Evolutionary conservation across 495 filamentous ascomycete species (phyloP), one percentile per base, ranked within the genome.

Genomic region (Chaetomium tenue): DNA sequence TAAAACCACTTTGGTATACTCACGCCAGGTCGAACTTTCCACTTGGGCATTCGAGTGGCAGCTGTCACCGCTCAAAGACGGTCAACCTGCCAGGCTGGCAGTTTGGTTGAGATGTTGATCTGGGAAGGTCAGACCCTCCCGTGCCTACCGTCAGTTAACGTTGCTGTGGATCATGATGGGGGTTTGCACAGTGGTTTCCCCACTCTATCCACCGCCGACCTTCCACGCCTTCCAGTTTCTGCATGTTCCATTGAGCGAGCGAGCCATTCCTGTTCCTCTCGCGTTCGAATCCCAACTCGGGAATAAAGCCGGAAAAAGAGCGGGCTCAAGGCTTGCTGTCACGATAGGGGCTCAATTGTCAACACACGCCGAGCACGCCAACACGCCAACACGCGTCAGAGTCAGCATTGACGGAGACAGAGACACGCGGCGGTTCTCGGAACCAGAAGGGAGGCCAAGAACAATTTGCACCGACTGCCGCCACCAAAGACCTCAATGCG

Each of bases 261-360:
- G 37, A 52, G 26, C 59, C 47, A 61, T 53, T 52, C 59, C 59
- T 61, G 59, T 61, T 53, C 59, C 59, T 61, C 47, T 61, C 47
- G 47, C 48, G 20, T 42, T 33, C 12, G 23, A 39, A 16, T 51
- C 33, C 48, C 59, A 53, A 42, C 59, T 15, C 59, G 59, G 59
- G 59, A 61, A 61, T 52, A 53, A 52, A 16, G 30, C 46, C 58
- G 58, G 47, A 22, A 26, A 26, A 9, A 3, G 18, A 50, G 20
- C 46, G 3, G 44, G 11, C 33, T 11, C 33, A 12, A 37, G 5
- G 33, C 33, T 37, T 37, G 33, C 9, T 37, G 33, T 37, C 33
- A 37, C 33, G 33, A 37, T 37, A 37, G 33, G 33, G 33, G 33
- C 9, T 37, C 33, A 8, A 12, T 5, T 37, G 9, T 37, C 33